Evolutionary conservation across 2,329 filamentous ascomycete species (phyloP).

Genomic region (Mollisia scopiformis): DNA sequence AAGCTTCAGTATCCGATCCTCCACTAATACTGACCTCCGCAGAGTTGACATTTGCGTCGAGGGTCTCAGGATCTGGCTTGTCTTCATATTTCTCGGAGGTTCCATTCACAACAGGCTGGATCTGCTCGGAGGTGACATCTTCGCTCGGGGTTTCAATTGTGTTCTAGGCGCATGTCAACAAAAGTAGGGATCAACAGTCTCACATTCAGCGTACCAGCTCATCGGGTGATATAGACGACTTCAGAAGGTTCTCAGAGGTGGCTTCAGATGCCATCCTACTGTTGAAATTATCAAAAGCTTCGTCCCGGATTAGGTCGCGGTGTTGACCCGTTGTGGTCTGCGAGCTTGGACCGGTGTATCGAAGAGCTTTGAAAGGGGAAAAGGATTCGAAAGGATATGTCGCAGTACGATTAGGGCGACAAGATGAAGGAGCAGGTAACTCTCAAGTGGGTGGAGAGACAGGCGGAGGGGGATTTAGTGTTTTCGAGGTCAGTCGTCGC

Average conservation of each 20-base stretch:
- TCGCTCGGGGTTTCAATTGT: slow-evolving; percentile 52
- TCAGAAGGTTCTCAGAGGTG: slow-evolving; percentile 51
- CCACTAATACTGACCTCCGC: slow-evolving; percentile 72
- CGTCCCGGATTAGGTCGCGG: too few relatives aligned
- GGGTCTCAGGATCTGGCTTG: slow-evolving; percentile 55
- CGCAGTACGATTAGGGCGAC: slow-evolving; percentile 6
- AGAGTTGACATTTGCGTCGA: slow-evolving; percentile 63
- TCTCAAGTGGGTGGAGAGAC: background rate
- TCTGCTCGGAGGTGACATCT: slow-evolving; percentile 45
- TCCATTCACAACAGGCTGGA: slow-evolving; percentile 48
- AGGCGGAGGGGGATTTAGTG: background rate
- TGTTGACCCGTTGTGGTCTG: slow-evolving; percentile 33
- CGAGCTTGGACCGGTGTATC: slow-evolving; percentile 20
- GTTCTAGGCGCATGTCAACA: slow-evolving; percentile 35
- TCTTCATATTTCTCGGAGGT: slow-evolving; percentile 51
- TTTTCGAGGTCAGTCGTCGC: background rate
- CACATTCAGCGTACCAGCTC: slow-evolving; percentile 34
- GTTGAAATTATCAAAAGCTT: too few relatives aligned
- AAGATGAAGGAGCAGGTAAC: background rate
- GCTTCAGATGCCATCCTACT: slow-evolving; percentile 70
- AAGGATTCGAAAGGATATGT: background rate
- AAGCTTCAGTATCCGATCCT: slow-evolving; percentile 77
- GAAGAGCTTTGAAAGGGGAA: slow-evolving; percentile 2
- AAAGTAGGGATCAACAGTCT: background rate
- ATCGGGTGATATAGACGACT: slow-evolving; percentile 31